Percentiles rank a stretch among this genome's conserved stretches.
Conservation (phyloP, 1,284 basidiomycete species). For the Pyrrhoderma noxium region DNA sequence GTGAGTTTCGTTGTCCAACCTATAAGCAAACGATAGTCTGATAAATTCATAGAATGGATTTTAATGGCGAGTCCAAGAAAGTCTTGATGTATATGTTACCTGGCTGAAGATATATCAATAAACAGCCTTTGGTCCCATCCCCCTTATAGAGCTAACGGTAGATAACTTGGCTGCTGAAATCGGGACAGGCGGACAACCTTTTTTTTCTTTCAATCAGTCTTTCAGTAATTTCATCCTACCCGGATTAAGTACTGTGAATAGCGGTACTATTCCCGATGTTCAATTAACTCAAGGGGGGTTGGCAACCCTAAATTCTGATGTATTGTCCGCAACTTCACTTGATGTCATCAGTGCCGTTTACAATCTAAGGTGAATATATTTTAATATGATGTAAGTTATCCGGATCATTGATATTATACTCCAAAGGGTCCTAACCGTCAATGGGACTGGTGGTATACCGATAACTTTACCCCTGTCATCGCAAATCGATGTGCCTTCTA, state of each 20-base stretch:
- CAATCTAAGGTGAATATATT: neutral
- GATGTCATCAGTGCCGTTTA: constrained; percentile 10
- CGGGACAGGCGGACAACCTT: constrained; percentile 9
- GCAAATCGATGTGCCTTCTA: constrained; percentile 10
- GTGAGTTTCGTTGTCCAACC: constrained; percentile 1
- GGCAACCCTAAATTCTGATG: constrained; percentile 36
- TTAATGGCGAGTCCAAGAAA: constrained; percentile 2
- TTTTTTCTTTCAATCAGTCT: constrained; percentile 25
- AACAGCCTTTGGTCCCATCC: constrained; percentile 6
- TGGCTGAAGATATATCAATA: neutral
- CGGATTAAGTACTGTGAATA: constrained; percentile 47
- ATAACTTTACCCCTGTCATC: constrained; percentile 1
- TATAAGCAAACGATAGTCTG: neutral
- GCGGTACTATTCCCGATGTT: constrained; percentile 47
- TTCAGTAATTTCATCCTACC: constrained; percentile 52
- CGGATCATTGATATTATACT: neutral
- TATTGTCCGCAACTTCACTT: constrained; percentile 23
- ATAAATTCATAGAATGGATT: constrained; percentile 5
- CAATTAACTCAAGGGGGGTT: constrained; percentile 48
- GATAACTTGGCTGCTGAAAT: constrained; percentile 6
- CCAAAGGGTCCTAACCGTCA: constrained; percentile 8
- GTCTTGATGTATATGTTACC: neutral
- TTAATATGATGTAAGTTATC: neutral
- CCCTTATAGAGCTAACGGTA: constrained; percentile 13
- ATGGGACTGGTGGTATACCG: constrained; percentile 14